Evolutionary conservation across 2,329 filamentous ascomycete species (phyloP).

Genomic region (Graphilbum sp.): DNA sequence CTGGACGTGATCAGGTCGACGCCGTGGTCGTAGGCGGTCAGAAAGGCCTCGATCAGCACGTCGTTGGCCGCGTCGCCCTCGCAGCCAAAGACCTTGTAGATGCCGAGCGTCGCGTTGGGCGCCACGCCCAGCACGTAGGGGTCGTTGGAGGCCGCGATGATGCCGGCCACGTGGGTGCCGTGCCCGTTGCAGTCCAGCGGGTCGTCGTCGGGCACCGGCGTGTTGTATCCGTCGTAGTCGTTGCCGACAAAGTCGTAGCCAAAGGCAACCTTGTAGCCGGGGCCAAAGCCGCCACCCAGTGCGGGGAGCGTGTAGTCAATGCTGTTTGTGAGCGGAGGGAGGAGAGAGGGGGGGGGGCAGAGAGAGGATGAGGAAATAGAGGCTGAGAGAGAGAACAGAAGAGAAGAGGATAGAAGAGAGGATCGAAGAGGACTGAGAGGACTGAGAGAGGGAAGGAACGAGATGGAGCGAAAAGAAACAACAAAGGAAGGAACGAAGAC

Average conservation of each 20-base stretch:
- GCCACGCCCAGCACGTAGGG: constrained; percentile 19
- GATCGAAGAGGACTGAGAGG: too few species aligned
- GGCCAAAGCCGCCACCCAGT: constrained; percentile 7
- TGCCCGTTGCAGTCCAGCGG: constrained; percentile 41
- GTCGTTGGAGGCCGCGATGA: constrained; percentile 40
- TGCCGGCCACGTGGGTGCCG: constrained; percentile 46
- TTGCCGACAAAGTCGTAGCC: constrained; percentile 8
- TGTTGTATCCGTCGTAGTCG: constrained; percentile 21
- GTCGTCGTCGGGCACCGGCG: constrained; percentile 23
- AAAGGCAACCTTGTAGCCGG: constrained; percentile 5
- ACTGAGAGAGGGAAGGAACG: neutral
- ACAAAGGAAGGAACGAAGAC: too few species aligned
- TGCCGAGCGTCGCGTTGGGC: constrained; percentile 10
- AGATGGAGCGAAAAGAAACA: neutral
- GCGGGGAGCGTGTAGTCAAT: constrained; percentile 6
- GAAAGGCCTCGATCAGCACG: constrained; percentile 18
- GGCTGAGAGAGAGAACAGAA: too few species aligned
- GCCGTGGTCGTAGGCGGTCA: constrained; percentile 18
- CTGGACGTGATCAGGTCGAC: constrained; percentile 32
- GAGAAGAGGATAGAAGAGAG: neutral
- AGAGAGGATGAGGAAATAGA: too few species aligned
- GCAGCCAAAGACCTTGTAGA: constrained; percentile 13
- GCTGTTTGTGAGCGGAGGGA: too few species aligned
- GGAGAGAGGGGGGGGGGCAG: constrained; percentile 11
- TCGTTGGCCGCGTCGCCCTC: constrained; percentile 12